These are phyloP conservation scores for Neonectria faginata DNA, from an alignment of 2,329 filamentous ascomycete genomes.

Conservation along the genomic window DNA sequence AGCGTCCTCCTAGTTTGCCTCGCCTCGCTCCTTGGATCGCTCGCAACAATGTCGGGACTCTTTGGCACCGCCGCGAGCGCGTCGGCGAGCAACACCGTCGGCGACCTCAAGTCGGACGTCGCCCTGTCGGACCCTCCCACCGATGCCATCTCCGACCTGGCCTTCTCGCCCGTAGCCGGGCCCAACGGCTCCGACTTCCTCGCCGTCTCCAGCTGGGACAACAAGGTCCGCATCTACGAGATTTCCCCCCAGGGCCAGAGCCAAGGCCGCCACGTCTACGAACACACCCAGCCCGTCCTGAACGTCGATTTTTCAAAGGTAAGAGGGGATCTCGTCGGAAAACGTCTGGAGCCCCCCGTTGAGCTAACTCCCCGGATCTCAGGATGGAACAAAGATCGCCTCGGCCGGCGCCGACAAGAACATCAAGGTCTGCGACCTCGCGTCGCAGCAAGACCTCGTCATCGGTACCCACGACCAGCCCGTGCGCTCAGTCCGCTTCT, in stretches of 20 bases:
- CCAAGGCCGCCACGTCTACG: slow-evolving; percentile 86
- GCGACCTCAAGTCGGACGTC: slow-evolving; percentile 92
- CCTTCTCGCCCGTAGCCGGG: slow-evolving; percentile 74
- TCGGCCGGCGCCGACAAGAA: slow-evolving; percentile 92
- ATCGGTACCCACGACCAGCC: slow-evolving; percentile 88
- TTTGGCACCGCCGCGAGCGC: slow-evolving; percentile 67
- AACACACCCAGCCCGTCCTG: slow-evolving; percentile 87
- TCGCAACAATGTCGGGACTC: slow-evolving; percentile 67
- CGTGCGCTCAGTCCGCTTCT: slow-evolving; percentile 82
- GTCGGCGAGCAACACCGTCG: slow-evolving; percentile 77
- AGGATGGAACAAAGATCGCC: slow-evolving; percentile 92
- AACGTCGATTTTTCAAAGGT: slow-evolving; percentile 91
- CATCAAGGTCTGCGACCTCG: slow-evolving; percentile 87
- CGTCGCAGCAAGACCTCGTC: slow-evolving; percentile 73
- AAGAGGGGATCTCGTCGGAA: slow-evolving; percentile 49
- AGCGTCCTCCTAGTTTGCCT: slow-evolving; percentile 17
- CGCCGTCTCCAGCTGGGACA: slow-evolving; percentile 95
- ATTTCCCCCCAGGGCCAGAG: slow-evolving; percentile 82
- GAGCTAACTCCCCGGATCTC: slow-evolving; percentile 23
- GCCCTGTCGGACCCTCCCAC: slow-evolving; percentile 81
- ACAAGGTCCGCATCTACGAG: slow-evolving; percentile 97
- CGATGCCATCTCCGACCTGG: slow-evolving; percentile 89
- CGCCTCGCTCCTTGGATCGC: not conserved
- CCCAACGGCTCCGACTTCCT: slow-evolving; percentile 75
- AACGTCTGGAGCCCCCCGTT: not conserved